phyloP scores from a whole-genome alignment of 129 eudicot genomes.

The Mikania micrantha region DNA sequence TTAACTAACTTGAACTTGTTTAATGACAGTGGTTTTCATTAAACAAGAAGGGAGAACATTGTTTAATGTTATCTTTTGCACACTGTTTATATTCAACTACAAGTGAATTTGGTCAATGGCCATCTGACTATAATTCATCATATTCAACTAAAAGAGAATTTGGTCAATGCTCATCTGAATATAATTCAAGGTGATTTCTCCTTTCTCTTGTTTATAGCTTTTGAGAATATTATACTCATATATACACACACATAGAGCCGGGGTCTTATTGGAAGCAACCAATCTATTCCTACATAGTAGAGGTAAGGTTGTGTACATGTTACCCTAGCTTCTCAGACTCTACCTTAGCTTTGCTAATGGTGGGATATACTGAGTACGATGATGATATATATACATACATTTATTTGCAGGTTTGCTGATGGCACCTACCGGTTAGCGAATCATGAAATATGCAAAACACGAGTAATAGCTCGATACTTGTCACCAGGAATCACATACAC shows the following conservation, averaged over 20 bases:
- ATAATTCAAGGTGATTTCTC: slow-evolving; percentile 5
- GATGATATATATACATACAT: too few relatives aligned
- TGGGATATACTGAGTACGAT: too few relatives aligned
- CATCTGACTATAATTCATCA: neutral
- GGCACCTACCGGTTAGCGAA: neutral
- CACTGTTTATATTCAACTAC: neutral
- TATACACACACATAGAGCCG: too few relatives aligned
- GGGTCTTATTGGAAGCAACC: too few relatives aligned
- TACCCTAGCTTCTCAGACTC: too few relatives aligned
- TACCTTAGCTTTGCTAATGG: neutral
- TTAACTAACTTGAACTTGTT: neutral
- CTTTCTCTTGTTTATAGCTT: neutral
- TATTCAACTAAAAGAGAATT: neutral
- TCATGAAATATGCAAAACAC: too few relatives aligned
- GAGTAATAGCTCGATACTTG: neutral
- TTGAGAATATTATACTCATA: neutral
- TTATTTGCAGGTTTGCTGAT: neutral
- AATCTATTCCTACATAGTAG: neutral
- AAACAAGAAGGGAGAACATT: neutral
- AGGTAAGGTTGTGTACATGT: too few relatives aligned
- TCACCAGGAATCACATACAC: neutral
- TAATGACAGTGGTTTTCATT: slow-evolving; percentile 2
- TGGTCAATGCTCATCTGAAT: too few relatives aligned
- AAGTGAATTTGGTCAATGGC: neutral
- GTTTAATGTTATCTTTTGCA: slow-evolving; percentile 6